Base-by-base conservation (phyloP, 148 eudicot genomes). In the Vaccinium vitisidaea region DNA sequence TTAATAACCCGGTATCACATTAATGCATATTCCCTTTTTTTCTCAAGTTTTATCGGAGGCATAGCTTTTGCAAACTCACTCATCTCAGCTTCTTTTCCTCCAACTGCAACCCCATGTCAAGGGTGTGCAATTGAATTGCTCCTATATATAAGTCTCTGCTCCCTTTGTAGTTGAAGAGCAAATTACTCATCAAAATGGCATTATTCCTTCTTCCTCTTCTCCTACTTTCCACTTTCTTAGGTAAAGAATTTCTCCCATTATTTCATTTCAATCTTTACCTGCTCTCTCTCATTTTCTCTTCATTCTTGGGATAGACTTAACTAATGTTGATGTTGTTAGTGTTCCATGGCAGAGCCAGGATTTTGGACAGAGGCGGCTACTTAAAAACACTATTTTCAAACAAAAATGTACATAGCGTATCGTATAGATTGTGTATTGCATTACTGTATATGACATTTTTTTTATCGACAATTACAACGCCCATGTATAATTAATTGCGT, bases 141-240 rank as follows among this genome's bases (percentile, higher is more conserved):
- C 21, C 25, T 61, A 14, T 19, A 4, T 21, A 61, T 61, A 61
- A 7, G 8, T 56, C 61, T 56, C 19, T 19, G 19, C 25, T 21
- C 67, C 9, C 55, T 61, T 7, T 61, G 9, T 43, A 43, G 0
- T 5, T 61, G 7, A 21, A 21, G 2, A 61, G 8, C 67, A 7
- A 61, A 1, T 61, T 21, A 19, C 67, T 23, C 19, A 61, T 21
- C 36, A 54, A 18, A 21, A 79, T 55, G 81, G 63, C 65, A 15
- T 30, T 55, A 7, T 55, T 23, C 46, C 81, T 54, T 79, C 65
- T 79, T 53, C 15, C 18, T 8, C 39, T 54, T 30, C 2, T 79
- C 65, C 81, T 78, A 54, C n/a, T 78, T 27, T 13, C 56, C 81
- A 49, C 25, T 53, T 53, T 78, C 81, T 25, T 52, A 4, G 61